These are phyloP conservation scores for Pseudozyma thailandica DNA, from an alignment of 1,284 basidiomycete genomes.

Conservation along the genomic window DNA sequence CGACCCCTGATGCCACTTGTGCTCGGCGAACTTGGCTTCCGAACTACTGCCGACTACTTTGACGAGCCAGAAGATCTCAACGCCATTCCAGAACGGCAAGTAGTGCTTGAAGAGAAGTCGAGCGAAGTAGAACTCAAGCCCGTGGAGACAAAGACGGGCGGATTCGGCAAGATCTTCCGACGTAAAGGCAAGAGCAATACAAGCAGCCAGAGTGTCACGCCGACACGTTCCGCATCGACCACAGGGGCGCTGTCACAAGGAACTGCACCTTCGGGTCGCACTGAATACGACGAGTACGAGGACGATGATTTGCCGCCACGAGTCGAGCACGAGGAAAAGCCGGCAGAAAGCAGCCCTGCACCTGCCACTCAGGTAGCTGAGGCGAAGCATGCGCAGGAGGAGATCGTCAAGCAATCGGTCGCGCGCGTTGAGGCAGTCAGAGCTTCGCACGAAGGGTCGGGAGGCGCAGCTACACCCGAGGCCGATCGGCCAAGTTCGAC, in stretches of 20 bases:
- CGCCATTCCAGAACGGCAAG: constrained; percentile 62
- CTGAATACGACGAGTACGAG: constrained; percentile 55
- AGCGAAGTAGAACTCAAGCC: constrained; percentile 44
- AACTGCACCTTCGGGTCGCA: constrained; percentile 6
- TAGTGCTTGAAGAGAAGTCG: constrained; percentile 36
- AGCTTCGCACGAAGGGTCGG: constrained; percentile 23
- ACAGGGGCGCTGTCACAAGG: constrained; percentile 11
- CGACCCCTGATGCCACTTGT: constrained; percentile 66
- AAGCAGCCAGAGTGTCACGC: constrained; percentile 19
- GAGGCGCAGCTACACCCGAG: constrained; percentile 40
- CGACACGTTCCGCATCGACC: constrained; percentile 14
- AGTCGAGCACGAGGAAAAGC: constrained; percentile 18
- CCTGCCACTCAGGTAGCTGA: constrained; percentile 14
- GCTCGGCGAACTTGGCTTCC: constrained; percentile 65
- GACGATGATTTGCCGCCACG: constrained; percentile 60
- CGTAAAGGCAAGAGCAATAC: constrained; percentile 31
- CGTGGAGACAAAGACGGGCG: constrained; percentile 52
- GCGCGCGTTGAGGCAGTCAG: constrained; percentile 38
- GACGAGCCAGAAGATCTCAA: constrained; percentile 66
- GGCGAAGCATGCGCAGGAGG: constrained; percentile 34
- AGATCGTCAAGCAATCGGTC: constrained; percentile 38
- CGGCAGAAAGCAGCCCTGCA: neutral
- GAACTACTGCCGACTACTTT: constrained; percentile 67
- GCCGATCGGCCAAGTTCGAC: constrained; percentile 32
- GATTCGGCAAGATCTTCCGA: constrained; percentile 57